A percentile compares a stretch with the other conserved stretches of the same genome.
phyloP scores from a whole-genome alignment of 306 rosid species.

The Corylus americana region DNA sequence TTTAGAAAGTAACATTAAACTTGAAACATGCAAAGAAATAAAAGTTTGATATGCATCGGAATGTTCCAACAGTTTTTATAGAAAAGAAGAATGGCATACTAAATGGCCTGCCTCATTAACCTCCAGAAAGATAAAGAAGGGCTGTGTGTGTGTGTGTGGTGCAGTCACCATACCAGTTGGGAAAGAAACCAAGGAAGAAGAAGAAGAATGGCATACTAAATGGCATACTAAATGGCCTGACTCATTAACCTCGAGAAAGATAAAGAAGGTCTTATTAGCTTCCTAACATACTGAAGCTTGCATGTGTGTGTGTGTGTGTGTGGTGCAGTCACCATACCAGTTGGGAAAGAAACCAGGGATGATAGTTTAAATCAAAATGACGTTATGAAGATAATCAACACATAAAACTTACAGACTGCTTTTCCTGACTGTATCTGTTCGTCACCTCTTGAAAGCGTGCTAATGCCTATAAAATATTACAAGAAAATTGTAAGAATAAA shows the following conservation, averaged over 20 bases:
- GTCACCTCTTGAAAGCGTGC: conserved; percentile 97
- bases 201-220: no score
- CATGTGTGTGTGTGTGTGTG: not conserved
- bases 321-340: not conserved
- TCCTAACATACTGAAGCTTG: not conserved
- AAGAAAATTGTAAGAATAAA: conserved; percentile 19
- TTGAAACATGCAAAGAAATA: not conserved
- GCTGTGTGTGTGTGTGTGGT: not conserved
- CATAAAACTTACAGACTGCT: conserved; percentile 64
- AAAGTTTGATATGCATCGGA: not conserved
- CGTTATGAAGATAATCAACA: not conserved
- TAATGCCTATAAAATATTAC: conserved; percentile 62
- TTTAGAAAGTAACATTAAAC: not conserved
- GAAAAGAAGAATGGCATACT: not conserved
- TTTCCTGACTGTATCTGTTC: conserved; percentile 87
- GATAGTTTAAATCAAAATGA: not conserved
- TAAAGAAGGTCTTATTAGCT: not conserved
- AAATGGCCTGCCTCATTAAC: not conserved
- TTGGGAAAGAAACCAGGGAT: not conserved
- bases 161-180: not conserved
- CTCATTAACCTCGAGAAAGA: no score
- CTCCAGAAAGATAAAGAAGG: not conserved
- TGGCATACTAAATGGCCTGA: no score
- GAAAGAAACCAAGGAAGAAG: not conserved
- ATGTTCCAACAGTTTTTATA: not conserved